Percentiles rank a stretch among this genome's conserved stretches.
Evolutionary conservation across 2,329 filamentous ascomycete species (phyloP).

Genomic region (Hypoxylon sp.): DNA sequence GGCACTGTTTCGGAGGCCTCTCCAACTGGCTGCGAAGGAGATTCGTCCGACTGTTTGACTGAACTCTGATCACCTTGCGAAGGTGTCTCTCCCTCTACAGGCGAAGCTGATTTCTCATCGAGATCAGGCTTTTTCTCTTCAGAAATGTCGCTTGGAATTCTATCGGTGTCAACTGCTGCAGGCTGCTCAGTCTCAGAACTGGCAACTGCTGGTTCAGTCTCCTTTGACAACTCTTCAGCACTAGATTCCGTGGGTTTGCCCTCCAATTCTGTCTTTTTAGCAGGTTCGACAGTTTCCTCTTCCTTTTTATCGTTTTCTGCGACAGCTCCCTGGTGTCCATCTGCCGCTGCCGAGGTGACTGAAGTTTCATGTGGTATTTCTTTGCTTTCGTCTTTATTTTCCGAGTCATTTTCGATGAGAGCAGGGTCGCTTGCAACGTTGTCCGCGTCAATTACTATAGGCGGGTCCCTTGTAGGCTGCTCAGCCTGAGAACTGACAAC

Average conservation of each 20-base stretch:
- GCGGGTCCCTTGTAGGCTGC: not conserved
- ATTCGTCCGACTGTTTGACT: not conserved
- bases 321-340: not conserved
- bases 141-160: not conserved
- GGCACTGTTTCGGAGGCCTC: not conserved
- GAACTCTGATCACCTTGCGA: not conserved
- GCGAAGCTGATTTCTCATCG: not conserved
- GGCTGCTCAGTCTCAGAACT: not conserved
- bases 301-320: not conserved
- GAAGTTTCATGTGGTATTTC: not conserved
- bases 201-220: not conserved
- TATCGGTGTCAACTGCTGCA: not conserved
- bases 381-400: not conserved
- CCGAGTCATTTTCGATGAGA: not conserved
- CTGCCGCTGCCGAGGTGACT: not conserved
- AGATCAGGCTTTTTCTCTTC: constrained; percentile 1
- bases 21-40: not conserved
- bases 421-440: not conserved
- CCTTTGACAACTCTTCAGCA: not conserved
- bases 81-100: not conserved
- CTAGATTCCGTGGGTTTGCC: not conserved
- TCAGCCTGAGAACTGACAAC: not conserved
- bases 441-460: not conserved
- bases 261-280: not conserved
- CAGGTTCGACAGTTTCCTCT: not conserved